A percentile compares a stretch with the other conserved stretches of the same genome.
phyloP scores from a whole-genome alignment of 345 rosid genomes.

The Syzygium aromaticum region DNA sequence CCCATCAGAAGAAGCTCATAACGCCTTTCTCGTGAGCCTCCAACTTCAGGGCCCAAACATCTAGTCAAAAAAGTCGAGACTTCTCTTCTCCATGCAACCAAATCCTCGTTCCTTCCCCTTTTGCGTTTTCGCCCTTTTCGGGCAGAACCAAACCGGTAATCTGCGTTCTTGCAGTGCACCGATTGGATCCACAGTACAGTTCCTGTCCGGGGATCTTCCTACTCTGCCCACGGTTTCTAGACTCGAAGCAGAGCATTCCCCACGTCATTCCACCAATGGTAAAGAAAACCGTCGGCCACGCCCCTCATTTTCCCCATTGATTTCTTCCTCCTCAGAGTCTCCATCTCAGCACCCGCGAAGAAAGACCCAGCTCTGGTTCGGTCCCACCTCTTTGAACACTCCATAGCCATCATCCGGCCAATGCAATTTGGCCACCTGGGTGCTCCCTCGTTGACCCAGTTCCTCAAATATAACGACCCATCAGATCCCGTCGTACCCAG shows the following conservation, averaged over 20 bases:
- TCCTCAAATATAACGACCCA: not conserved
- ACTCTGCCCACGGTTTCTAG: not conserved
- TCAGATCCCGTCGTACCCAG: not conserved
- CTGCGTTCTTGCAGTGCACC: not conserved
- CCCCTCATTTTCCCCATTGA: not conserved
- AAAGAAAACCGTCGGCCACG: not conserved
- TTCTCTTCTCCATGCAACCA: not conserved
- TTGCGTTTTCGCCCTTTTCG: not conserved
- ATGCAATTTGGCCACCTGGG: not conserved
- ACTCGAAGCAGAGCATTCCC: not conserved
- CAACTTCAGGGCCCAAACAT: not conserved
- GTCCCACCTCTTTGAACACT: not conserved
- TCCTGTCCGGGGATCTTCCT: not conserved
- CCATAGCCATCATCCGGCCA: not conserved
- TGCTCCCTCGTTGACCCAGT: not conserved
- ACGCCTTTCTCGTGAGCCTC: not conserved
- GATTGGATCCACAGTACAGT: not conserved
- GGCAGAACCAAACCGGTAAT: not conserved
- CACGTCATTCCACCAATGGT: not conserved
- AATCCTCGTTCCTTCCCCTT: not conserved
- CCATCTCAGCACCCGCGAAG: not conserved
- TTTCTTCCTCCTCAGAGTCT: not conserved
- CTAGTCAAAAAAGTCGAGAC: not conserved
- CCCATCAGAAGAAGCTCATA: not conserved
- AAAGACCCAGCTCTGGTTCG: not conserved